Evolutionary conservation across 331 rosid genomes (phyloP).

Genomic region (Phaseolus coccineus): DNA sequence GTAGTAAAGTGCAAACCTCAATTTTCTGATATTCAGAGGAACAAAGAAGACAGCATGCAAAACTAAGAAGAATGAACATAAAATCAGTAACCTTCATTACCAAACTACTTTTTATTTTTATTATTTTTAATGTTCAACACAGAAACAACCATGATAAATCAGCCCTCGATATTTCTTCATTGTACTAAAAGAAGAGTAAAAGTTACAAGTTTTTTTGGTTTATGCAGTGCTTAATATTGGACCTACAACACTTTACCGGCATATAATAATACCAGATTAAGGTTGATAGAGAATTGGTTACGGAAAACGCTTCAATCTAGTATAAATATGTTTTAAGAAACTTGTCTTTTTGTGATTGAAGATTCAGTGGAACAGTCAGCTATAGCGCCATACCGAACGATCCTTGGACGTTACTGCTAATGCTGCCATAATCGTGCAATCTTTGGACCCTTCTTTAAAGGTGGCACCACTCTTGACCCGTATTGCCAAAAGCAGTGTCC

Average conservation of each 20-base stretch:
- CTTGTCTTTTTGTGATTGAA: slow-evolving; percentile 1
- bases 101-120: no score
- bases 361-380: slow-evolving; percentile 37
- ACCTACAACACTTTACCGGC: background rate
- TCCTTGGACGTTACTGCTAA: slow-evolving; percentile 3
- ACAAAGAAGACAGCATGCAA: background rate
- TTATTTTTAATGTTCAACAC: background rate
- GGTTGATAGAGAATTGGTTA: background rate
- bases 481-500: slow-evolving; percentile 37
- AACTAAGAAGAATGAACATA: background rate
- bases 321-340: slow-evolving; percentile 9
- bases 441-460: slow-evolving; percentile 44
- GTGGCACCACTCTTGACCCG: slow-evolving; percentile 4
- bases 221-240: background rate
- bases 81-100: background rate
- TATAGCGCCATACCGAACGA: slow-evolving; percentile 14
- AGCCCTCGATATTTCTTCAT: background rate
- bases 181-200: background rate
- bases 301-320: slow-evolving; percentile 3
- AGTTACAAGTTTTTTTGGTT: background rate
- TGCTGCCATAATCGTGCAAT: slow-evolving; percentile 16
- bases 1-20: background rate
- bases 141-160: background rate
- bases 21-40: background rate
- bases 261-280: slow-evolving; percentile 12